Base-by-base conservation (phyloP, 345 rosid genomes). In the Moricandia moricandioides region DNA sequence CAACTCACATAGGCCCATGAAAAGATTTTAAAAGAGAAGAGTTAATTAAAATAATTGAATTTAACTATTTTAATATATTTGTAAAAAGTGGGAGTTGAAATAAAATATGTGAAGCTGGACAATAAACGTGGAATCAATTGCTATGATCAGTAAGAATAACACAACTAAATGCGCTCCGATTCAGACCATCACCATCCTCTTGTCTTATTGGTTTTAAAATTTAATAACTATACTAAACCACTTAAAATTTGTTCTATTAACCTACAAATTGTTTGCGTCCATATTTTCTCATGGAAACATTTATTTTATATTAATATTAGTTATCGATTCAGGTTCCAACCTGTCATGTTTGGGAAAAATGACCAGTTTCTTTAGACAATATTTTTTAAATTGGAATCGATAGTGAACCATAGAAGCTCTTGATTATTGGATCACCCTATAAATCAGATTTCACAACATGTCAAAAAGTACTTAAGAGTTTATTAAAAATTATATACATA, bases 151-250 rank as follows among this genome's bases (percentile, higher is more conserved):
- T 84, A 83, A 83, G 56, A 56, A 47, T 67, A 55, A 70, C 56
- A 84, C 85, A 83, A 56, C 51, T 10, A 76, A 55, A 77, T 87
- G 95, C 90, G 58, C 78, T 87, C 88, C 74, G 75, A 86, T 70
- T 87, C 91, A 81, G 85, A 82, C 80, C 85, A 80, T 83, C 75
- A 84, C 74, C 79, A 80, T 65, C 61, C 6, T 54, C 39, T 69
- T 69, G 69, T 49, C 80, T 78, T 49, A 80, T 64, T 76, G 24
- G 73, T 67, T 67, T 75, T 57, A 43, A 18, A 43, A n/a, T 30
- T 29, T 54, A 35, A 26, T 74, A 1, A 14, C 60, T 29, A 21
- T 49, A 66, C 70, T 30, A 13, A 60, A 75, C 27, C 17, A 76
- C 74, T 47, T 78, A 16, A 52, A 65, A 70, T 65, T 79, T 64